Percentiles rank a stretch among this genome's conserved stretches.
Conservation (phyloP, 257 asterid genomes). For the Marsdenia floribunda region DNA sequence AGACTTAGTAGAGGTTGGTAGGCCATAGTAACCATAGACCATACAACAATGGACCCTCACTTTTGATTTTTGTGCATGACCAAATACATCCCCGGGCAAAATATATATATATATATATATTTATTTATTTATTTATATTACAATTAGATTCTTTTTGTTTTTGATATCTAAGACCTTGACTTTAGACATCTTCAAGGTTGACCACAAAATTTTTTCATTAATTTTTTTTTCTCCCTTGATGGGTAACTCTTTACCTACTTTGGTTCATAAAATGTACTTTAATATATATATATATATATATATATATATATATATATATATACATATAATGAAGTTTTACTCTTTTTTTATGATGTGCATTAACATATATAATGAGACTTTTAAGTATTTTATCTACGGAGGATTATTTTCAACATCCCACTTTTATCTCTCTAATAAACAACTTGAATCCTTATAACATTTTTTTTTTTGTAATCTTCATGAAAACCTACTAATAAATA, state of each 20-base stretch:
- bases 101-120: too few species aligned
- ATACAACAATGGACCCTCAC: background rate
- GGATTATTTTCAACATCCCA: too few species aligned
- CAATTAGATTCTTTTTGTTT: conserved; percentile 8
- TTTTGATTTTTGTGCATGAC: background rate
- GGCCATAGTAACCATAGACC: background rate
- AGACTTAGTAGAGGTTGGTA: background rate
- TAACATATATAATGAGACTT: too few species aligned
- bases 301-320: too few species aligned
- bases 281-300: too few species aligned
- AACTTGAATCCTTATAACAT: too few species aligned
- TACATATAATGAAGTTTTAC: too few species aligned
- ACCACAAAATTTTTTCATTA: background rate
- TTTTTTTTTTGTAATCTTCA: too few species aligned
- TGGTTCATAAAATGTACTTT: background rate
- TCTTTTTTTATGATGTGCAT: too few species aligned
- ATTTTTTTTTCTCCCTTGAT: background rate
- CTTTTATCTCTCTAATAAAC: too few species aligned
- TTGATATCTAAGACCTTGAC: conserved; percentile 18
- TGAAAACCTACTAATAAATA: too few species aligned
- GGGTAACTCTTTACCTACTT: background rate
- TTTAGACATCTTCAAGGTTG: conserved; percentile 5
- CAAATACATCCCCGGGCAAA: background rate
- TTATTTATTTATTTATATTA: background rate
- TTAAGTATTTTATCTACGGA: too few species aligned